phyloP scores from a whole-genome alignment of 495 filamentous ascomycete species.

The Daldinia grandis region DNA sequence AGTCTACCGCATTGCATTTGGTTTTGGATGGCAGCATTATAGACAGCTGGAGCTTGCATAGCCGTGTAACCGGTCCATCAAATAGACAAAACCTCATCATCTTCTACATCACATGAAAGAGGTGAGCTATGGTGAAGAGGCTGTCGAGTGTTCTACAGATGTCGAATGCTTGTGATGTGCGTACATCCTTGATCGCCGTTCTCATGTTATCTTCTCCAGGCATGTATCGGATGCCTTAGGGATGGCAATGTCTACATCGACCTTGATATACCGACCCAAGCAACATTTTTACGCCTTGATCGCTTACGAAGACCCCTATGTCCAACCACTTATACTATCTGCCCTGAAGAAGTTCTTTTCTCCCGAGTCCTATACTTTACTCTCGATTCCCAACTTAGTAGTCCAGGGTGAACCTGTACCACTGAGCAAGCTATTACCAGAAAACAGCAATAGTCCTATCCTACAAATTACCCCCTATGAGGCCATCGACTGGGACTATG shows the following conservation, averaged over 20 bases:
- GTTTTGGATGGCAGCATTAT: constrained; percentile 40
- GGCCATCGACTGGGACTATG: constrained; percentile 78
- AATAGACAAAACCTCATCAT: constrained; percentile 33
- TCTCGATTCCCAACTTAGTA: constrained; percentile 35
- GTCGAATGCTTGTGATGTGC: constrained; percentile 21
- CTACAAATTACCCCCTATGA: constrained; percentile 92
- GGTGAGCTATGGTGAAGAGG: constrained; percentile 45
- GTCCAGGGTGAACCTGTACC: constrained; percentile 41
- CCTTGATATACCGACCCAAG: constrained; percentile 41
- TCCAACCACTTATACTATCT: constrained; percentile 79
- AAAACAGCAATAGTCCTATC: constrained; percentile 55
- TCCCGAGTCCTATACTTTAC: constrained; percentile 43
- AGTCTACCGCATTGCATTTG: constrained; percentile 46
- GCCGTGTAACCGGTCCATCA: constrained; percentile 22
- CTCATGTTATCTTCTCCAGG: constrained; percentile 41
- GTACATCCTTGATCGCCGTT: constrained; percentile 17
- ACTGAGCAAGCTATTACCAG: constrained; percentile 44
- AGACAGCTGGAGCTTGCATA: constrained; percentile 30
- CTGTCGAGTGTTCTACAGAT: constrained; percentile 15
- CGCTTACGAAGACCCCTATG: constrained; percentile 85
- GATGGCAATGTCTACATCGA: constrained; percentile 28
- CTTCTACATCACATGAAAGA: constrained; percentile 32
- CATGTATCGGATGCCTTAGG: constrained; percentile 24
- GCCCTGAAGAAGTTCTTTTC: constrained; percentile 74
- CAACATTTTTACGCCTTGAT: constrained; percentile 74